These are phyloP conservation scores for Leccinum truebloodii DNA, from an alignment of 768 basidiomycete genomes.

Conservation along the genomic window DNA sequence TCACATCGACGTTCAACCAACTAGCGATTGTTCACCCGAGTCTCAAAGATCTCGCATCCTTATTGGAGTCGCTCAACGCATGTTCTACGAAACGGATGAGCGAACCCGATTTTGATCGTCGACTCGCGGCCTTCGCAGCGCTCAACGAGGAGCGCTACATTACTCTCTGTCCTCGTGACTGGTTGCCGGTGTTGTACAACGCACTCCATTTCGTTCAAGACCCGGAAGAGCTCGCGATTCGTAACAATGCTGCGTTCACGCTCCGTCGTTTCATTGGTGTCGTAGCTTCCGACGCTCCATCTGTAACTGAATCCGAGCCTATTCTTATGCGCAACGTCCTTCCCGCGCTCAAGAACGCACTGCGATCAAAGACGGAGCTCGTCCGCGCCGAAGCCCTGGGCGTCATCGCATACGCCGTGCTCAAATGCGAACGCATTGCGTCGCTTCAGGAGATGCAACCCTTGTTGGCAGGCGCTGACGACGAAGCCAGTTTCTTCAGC, in stretches of 20 bases:
- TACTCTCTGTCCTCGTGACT: conserved; percentile 55
- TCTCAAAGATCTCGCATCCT: conserved; percentile 48
- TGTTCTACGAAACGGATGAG: conserved; percentile 82
- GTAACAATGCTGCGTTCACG: conserved; percentile 75
- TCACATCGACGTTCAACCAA: conserved; percentile 64
- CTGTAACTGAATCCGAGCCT: conserved; percentile 46
- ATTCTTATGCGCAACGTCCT: conserved; percentile 67
- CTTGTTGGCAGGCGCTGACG: conserved; percentile 83
- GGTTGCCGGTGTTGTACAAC: conserved; percentile 85
- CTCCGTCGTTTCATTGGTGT: conserved; percentile 78
- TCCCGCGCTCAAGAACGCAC: conserved; percentile 76
- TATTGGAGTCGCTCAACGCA: conserved; percentile 77
- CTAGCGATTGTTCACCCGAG: conserved; percentile 43
- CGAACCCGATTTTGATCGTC: conserved; percentile 90
- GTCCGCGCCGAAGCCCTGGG: conserved; percentile 84
- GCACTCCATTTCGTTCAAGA: conserved; percentile 87
- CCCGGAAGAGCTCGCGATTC: conserved; percentile 80
- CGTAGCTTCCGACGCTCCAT: conserved; percentile 33
- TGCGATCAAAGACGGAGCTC: conserved; percentile 79
- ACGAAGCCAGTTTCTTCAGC: conserved; percentile 96
- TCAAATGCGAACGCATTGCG: conserved; percentile 56
- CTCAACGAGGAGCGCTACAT: conserved; percentile 69
- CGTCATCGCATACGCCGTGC: conserved; percentile 76
- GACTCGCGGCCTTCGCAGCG: conserved; percentile 69
- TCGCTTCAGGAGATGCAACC: conserved; percentile 77